phyloP scores from a whole-genome alignment of 371 early-diverging fungal species.

The Smittium mucronatum region DNA sequence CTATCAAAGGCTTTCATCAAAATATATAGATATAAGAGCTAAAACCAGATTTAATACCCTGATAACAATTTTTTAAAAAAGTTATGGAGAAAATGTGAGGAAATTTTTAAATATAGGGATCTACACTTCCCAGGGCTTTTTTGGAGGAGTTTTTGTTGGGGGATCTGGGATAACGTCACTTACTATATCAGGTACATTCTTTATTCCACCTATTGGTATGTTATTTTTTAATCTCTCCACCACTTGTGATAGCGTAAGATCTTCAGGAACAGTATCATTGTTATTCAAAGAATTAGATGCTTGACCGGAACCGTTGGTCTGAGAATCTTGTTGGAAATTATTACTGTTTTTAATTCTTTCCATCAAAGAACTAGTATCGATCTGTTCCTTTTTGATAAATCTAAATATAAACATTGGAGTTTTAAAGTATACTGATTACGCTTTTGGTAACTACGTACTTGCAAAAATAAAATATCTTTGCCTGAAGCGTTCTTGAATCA shows the following conservation, averaged over 20 bases:
- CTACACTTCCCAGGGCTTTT: slow-evolving; percentile 1
- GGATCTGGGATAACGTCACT: background rate
- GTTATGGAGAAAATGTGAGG: no score
- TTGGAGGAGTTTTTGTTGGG: background rate
- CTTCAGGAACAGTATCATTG: background rate
- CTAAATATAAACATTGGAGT: background rate
- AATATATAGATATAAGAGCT: no score
- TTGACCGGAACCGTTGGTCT: background rate
- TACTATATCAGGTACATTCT: slow-evolving; percentile 1
- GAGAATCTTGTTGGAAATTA: background rate
- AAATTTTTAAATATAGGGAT: no score
- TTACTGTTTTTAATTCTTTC: background rate
- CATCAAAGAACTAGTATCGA: background rate
- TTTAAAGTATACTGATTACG: background rate
- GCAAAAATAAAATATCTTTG: background rate
- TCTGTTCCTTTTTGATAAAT: background rate
- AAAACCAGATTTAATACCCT: no score
- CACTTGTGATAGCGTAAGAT: background rate
- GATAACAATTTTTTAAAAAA: no score
- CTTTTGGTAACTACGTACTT: background rate
- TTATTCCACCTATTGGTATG: slow-evolving; percentile 4
- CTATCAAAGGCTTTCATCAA: no score
- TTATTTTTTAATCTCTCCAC: background rate
- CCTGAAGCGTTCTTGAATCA: background rate
- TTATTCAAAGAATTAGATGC: background rate